phyloP scores from a whole-genome alignment of 1,284 basidiomycete species.

The Trichosporon sp. region DNA sequence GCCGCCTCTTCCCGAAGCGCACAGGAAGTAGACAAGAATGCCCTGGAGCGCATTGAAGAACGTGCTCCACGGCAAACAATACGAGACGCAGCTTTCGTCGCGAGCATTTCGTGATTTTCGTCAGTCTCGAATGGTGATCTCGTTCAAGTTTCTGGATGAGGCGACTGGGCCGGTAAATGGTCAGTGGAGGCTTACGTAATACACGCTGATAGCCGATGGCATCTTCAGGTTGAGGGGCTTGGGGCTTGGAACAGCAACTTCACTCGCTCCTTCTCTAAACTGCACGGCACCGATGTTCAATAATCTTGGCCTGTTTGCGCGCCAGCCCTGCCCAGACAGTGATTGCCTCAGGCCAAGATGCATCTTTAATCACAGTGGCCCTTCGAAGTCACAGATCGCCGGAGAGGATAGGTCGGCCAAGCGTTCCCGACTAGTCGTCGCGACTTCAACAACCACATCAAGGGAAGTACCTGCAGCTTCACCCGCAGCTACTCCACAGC shows the following conservation, averaged over 20 bases:
- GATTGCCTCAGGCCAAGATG: conserved; percentile 40
- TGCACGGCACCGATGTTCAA: conserved; percentile 39
- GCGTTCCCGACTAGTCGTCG: neutral
- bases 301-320: conserved; percentile 40
- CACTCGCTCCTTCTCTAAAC: neutral
- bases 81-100: neutral
- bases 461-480: neutral
- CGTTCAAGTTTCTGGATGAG: too few relatives aligned
- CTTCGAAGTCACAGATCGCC: too few relatives aligned
- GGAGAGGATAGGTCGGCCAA: neutral
- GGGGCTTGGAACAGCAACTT: neutral
- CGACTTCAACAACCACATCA: neutral
- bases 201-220: conserved; percentile 27
- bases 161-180: too few relatives aligned
- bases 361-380: conserved; percentile 39
- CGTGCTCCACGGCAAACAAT: neutral
- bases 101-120: neutral
- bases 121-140: too few relatives aligned
- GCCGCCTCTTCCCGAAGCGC: conserved; percentile 59
- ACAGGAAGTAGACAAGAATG: neutral
- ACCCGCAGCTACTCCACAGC: conserved; percentile 18
- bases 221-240: conserved; percentile 43
- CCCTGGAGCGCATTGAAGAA: neutral
- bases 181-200: neutral
- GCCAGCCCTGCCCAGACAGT: conserved; percentile 40